Evolutionary conservation across 1,284 basidiomycete species (phyloP).

Genomic region (Trametes pubescens): DNA sequence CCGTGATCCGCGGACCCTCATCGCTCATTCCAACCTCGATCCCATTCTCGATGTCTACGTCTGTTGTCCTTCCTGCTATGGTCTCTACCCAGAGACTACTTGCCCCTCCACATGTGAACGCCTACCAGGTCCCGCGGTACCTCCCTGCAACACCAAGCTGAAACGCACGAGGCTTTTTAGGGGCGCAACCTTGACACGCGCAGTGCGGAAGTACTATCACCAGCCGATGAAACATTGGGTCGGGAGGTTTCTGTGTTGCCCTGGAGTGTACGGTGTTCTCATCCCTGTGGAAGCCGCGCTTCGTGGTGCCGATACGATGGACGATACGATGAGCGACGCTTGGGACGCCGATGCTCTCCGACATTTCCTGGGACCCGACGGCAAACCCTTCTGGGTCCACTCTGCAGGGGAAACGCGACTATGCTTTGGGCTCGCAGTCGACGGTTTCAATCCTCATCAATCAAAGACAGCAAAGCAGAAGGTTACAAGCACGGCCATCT

Average conservation of each 20-base stretch:
- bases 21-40: not conserved
- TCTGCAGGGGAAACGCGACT: constrained; percentile 5
- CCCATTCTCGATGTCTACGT: not conserved
- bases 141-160: not conserved
- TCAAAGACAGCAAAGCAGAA: constrained; percentile 24
- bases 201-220: constrained; percentile 2
- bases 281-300: constrained; percentile 18
- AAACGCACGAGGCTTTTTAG: constrained; percentile 1
- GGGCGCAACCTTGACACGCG: not conserved
- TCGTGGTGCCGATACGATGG: not conserved
- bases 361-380: constrained; percentile 22
- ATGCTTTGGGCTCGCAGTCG: constrained; percentile 23
- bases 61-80: not conserved
- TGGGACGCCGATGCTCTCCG: constrained; percentile 26
- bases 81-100: not conserved
- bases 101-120: not conserved
- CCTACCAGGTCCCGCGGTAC: not conserved
- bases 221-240: constrained; percentile 14
- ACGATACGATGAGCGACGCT: constrained; percentile 25
- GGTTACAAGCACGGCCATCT: constrained; percentile 30
- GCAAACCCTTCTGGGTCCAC: constrained; percentile 18
- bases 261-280: constrained; percentile 20
- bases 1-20: not conserved
- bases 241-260: constrained; percentile 25
- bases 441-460: constrained; percentile 36